These are phyloP conservation scores for Monosporozyma yasuniensis DNA, from an alignment of 805 yeast species.

Conservation along the genomic window DNA sequence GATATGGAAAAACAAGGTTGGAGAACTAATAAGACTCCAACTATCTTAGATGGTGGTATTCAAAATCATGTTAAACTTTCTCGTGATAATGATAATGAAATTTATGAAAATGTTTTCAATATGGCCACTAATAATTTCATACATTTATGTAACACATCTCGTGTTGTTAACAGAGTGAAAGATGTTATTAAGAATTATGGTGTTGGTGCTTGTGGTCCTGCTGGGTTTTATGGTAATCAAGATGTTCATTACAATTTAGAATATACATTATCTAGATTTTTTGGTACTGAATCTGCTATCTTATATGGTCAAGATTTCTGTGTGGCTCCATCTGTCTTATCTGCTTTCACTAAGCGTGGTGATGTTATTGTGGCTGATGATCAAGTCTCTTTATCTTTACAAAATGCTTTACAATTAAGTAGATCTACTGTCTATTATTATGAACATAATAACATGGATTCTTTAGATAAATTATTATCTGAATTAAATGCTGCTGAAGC, in stretches of 20 bases:
- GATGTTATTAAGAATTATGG: conserved; percentile 60
- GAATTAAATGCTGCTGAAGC: conserved; percentile 52
- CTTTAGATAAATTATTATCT: conserved; percentile 58
- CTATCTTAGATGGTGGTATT: conserved; percentile 47
- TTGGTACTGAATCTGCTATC: conserved; percentile 71
- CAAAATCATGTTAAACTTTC: conserved; percentile 22
- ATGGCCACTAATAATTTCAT: conserved; percentile 66
- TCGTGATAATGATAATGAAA: conserved; percentile 25
- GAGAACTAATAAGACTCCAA: conserved; percentile 58
- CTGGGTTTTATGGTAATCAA: conserved; percentile 93
- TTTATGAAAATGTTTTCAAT: conserved; percentile 41
- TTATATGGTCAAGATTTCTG: conserved; percentile 89
- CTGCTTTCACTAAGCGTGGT: conserved; percentile 92
- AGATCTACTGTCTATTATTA: conserved; percentile 69
- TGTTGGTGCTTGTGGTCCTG: conserved; percentile 98
- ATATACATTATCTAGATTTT: conserved; percentile 61
- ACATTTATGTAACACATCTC: conserved; percentile 43
- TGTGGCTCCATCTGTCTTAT: conserved; percentile 79
- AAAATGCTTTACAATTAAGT: conserved; percentile 79
- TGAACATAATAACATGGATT: conserved; percentile 82
- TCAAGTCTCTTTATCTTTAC: conserved; percentile 64
- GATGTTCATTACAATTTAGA: conserved; percentile 80
- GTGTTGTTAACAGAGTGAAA: conserved; percentile 45
- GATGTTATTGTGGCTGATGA: conserved; percentile 85
- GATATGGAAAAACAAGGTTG: conserved; percentile 38